phyloP scores from a whole-genome alignment of 768 basidiomycete species.

The Coprinopsis marcescibilis region DNA sequence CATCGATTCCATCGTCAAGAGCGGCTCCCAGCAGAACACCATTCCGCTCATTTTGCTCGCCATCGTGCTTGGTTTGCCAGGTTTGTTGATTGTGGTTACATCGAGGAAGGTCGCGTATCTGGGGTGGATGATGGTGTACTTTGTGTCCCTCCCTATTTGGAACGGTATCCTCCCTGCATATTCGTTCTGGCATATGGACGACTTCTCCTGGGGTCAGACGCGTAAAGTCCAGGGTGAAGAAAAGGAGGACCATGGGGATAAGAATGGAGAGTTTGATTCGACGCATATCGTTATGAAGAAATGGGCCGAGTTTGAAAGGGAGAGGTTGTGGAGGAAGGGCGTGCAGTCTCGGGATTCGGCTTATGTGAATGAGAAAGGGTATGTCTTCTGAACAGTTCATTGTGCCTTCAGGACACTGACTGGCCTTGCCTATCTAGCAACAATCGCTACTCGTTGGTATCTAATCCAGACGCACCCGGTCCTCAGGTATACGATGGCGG shows the following conservation, averaged over 20 bases:
- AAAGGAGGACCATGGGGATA: constrained; percentile 72
- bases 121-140: constrained; percentile 96
- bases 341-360: constrained; percentile 76
- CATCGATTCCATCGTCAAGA: constrained; percentile 80
- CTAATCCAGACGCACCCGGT: constrained; percentile 67
- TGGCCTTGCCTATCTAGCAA: constrained; percentile 14
- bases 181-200: constrained; percentile 99
- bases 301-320: constrained; percentile 97
- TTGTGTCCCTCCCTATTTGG: constrained; percentile 92
- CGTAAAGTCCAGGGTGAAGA: constrained; percentile 74
- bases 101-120: constrained; percentile 91
- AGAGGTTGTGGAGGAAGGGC: constrained; percentile 88
- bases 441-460: constrained; percentile 72
- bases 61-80: constrained; percentile 93
- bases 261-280: constrained; percentile 97
- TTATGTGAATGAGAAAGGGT: constrained; percentile 67
- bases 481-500: constrained; percentile 48
- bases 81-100: constrained; percentile 92
- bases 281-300: constrained; percentile 97
- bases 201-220: constrained; percentile 97
- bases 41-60: constrained; percentile 91
- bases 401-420: constrained; percentile 12
- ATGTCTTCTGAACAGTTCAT: constrained; percentile 25
- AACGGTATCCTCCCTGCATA: constrained; percentile 94
- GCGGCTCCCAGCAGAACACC: constrained; percentile 67